phyloP scores from a whole-genome alignment of 2,329 filamentous ascomycete genomes.

The Penicillium brevicompactum region DNA sequence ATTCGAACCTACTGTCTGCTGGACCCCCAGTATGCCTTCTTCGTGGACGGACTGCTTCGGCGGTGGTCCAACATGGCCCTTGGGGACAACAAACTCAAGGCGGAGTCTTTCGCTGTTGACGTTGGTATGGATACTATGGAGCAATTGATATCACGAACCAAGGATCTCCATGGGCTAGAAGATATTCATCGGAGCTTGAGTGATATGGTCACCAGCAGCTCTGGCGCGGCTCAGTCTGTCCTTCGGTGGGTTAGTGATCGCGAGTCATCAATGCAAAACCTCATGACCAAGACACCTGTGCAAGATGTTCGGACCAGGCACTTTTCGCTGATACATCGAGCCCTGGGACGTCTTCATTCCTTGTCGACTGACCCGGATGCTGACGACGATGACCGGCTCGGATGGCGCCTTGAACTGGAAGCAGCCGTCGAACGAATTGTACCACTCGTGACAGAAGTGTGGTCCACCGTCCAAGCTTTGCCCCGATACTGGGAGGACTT shows the following conservation, averaged over 20 bases:
- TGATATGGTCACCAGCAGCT: constrained; percentile 53
- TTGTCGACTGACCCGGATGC: constrained; percentile 25
- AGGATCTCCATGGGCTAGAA: constrained; percentile 66
- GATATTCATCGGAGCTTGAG: constrained; percentile 56
- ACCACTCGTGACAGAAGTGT: constrained; percentile 58
- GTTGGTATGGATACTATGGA: constrained; percentile 65
- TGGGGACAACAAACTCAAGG: constrained; percentile 46
- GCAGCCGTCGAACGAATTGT: constrained; percentile 40
- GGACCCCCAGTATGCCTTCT: constrained; percentile 69
- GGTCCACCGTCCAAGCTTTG: constrained; percentile 63
- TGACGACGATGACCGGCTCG: constrained; percentile 27
- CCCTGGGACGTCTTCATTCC: constrained; percentile 57
- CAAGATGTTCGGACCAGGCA: constrained; percentile 56
- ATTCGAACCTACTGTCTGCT: constrained; percentile 78
- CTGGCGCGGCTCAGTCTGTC: constrained; percentile 60
- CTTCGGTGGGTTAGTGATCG: constrained; percentile 63
- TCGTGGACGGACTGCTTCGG: constrained; percentile 65
- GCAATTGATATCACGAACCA: constrained; percentile 72
- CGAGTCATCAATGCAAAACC: constrained; percentile 61
- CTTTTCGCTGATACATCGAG: constrained; percentile 54
- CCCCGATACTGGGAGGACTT: constrained; percentile 75
- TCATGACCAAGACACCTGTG: constrained; percentile 66
- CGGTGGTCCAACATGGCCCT: constrained; percentile 55
- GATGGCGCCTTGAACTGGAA: constrained; percentile 31
- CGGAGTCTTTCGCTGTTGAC: constrained; percentile 48